Base-by-base conservation (phyloP, 768 basidiomycete species). In the Kwoniella pini region DNA sequence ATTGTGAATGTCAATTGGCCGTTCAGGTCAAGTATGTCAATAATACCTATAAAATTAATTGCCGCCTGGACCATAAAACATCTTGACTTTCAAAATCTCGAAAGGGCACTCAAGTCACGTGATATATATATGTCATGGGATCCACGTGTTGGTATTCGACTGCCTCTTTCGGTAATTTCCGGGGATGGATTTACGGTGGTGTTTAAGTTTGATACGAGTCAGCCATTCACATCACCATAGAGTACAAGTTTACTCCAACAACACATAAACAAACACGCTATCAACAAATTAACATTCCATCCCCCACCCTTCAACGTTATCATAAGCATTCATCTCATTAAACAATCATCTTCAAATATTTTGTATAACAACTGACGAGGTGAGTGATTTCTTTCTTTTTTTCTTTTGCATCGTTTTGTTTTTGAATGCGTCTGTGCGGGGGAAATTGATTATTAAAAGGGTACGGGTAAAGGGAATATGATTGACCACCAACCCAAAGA, bases 121-220 rank as follows among this genome's bases (percentile, higher is more conserved):
- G 57, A 57, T 43, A 21, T 11, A 22, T 24, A 5, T 15, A 7
- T 13, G 36, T 3, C 21, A 24, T 9, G 17, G 33, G 45, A 48
- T 15, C 17, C 4, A 15, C 9, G 1, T 38, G 9, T 9, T 3
- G 1, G 15, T 27, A 2, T 45, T 27, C 1, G 28, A 57, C 48
- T 50, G 58, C 58, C 58, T 60, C 58, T 52, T 60, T 60, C 58
- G 58, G 58, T 15, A 60, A 60, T 60, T 39, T 9, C 13, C 52
- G 52, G 52, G 17, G 48, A 13, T 2, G 10, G 17, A 21, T 38
- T 12, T 39, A 40, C 1, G 42, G 27, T 42, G 53, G 40, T 54
- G 53, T 54, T 40, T 57, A 38, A 38, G 27, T 12, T 57, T 57
- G 55, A 44, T 57, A 36, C 55, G 42, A 31, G 36, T 27, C 43